phyloP scores from a whole-genome alignment of 257 asterid species.

The Gardenia jasminoides region DNA sequence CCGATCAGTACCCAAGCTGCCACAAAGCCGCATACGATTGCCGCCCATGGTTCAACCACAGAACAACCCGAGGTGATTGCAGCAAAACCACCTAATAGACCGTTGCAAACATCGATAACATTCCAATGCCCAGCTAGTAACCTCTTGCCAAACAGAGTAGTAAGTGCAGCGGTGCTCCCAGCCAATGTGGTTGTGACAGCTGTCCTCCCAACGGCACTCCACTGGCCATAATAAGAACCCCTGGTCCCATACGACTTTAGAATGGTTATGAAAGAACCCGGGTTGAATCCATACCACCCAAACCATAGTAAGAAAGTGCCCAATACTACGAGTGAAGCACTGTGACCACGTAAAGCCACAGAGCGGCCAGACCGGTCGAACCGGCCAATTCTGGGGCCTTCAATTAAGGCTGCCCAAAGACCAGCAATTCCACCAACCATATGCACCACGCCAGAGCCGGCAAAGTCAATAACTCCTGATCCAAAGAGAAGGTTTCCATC shows the following conservation, averaged over 20 bases:
- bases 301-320: conserved; percentile 50
- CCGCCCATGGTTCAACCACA: conserved; percentile 58
- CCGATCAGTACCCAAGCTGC: conserved; percentile 51
- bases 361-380: conserved; percentile 38
- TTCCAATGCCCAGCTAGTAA: conserved; percentile 41
- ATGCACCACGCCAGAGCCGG: conserved; percentile 54
- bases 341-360: conserved; percentile 40
- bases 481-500: conserved; percentile 29
- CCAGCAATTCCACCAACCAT: conserved; percentile 50
- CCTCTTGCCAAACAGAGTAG: conserved; percentile 44
- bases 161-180: conserved; percentile 48
- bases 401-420: conserved; percentile 39
- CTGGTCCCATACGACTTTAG: conserved; percentile 23
- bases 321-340: conserved; percentile 43
- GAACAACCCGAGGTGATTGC: conserved; percentile 52
- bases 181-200: conserved; percentile 53
- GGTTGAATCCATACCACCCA: conserved; percentile 58
- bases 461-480: conserved; percentile 56
- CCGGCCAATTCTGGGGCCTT: conserved; percentile 52
- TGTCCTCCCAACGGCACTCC: conserved; percentile 55
- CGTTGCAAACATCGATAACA: conserved; percentile 48
- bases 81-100: conserved; percentile 48
- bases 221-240: conserved; percentile 43
- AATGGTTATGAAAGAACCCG: conserved; percentile 40
- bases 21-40: conserved; percentile 45